Conservation (phyloP, 2,329 filamentous ascomycete genomes). For the Leptosphaerulina australis region DNA sequence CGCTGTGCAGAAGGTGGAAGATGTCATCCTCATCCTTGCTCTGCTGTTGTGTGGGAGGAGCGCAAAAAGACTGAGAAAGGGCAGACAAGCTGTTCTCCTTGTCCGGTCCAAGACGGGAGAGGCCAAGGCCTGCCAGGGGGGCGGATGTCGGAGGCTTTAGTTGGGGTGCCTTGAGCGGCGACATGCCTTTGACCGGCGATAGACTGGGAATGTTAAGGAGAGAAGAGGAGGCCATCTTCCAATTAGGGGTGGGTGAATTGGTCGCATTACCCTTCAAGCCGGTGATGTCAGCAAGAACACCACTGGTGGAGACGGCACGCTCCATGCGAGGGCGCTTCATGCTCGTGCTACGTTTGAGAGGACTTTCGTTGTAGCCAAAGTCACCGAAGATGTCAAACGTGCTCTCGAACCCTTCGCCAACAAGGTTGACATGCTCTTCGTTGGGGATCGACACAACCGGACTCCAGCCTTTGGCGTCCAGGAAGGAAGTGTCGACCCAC, state of each 20-base stretch:
- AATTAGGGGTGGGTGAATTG: constrained; percentile 42
- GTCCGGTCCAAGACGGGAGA: constrained; percentile 25
- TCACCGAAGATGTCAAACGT: constrained; percentile 68
- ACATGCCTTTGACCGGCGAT: constrained; percentile 40
- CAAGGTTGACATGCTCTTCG: constrained; percentile 61
- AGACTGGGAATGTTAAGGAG: constrained; percentile 47
- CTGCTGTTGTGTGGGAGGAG: constrained; percentile 26
- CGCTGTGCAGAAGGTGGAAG: constrained; percentile 63
- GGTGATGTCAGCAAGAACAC: constrained; percentile 66
- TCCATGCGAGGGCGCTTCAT: constrained; percentile 66
- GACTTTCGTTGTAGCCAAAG: constrained; percentile 63
- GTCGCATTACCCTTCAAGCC: constrained; percentile 58
- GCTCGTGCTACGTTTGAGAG: constrained; percentile 64
- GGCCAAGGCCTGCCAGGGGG: constrained; percentile 26
- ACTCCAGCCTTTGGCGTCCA: constrained; percentile 59
- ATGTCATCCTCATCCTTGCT: constrained; percentile 60
- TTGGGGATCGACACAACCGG: constrained; percentile 69
- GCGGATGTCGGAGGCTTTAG: constrained; percentile 37
- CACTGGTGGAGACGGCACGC: constrained; percentile 66
- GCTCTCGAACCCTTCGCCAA: constrained; percentile 54
- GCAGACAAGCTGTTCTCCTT: constrained; percentile 34
- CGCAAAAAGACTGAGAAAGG: constrained; percentile 40
- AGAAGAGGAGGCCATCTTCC: constrained; percentile 43
- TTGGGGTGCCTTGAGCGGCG: constrained; percentile 40
- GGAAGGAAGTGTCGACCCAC: constrained; percentile 59